These are phyloP conservation scores for Yamadazyma dendronema DNA, from an alignment of 1,139 yeast species.

Conservation along the genomic window DNA sequence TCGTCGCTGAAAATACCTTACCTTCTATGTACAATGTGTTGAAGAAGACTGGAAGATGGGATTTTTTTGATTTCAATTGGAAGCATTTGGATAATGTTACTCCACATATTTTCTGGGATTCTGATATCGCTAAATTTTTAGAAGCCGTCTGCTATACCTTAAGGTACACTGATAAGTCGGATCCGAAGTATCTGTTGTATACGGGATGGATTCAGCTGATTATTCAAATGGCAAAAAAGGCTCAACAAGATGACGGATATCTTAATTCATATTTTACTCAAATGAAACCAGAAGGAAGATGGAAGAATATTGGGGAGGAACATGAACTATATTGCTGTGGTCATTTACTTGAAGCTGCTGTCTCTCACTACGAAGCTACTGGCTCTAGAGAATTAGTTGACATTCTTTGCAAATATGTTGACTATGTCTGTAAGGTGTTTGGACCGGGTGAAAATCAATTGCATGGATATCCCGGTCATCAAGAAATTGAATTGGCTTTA, in stretches of 20 bases:
- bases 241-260: constrained; percentile 24
- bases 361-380: constrained; percentile 19
- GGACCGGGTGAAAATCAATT: constrained; percentile 17
- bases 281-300: constrained; percentile 18
- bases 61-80: constrained; percentile 18
- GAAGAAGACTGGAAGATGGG: constrained; percentile 23
- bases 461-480: constrained; percentile 25
- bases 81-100: constrained; percentile 11
- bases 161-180: constrained; percentile 14
- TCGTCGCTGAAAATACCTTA: constrained; percentile 16
- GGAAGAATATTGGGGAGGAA: constrained; percentile 16
- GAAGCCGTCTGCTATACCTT: constrained; percentile 20
- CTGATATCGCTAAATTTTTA: constrained; percentile 22
- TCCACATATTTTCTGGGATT: constrained; percentile 25
- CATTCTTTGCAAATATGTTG: constrained; percentile 18
- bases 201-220: constrained; percentile 17
- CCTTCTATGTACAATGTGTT: constrained; percentile 21
- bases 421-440: constrained; percentile 14
- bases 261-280: constrained; percentile 21
- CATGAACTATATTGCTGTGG: constrained; percentile 25
- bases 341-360: constrained; percentile 21
- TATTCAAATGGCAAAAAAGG: constrained; percentile 17
- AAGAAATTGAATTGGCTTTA: constrained; percentile 22
- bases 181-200: constrained; percentile 11
- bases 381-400: constrained; percentile 16